These are phyloP conservation scores for Paecilomyces sp. DNA, from an alignment of 2,329 filamentous ascomycete species.

Conservation along the genomic window DNA sequence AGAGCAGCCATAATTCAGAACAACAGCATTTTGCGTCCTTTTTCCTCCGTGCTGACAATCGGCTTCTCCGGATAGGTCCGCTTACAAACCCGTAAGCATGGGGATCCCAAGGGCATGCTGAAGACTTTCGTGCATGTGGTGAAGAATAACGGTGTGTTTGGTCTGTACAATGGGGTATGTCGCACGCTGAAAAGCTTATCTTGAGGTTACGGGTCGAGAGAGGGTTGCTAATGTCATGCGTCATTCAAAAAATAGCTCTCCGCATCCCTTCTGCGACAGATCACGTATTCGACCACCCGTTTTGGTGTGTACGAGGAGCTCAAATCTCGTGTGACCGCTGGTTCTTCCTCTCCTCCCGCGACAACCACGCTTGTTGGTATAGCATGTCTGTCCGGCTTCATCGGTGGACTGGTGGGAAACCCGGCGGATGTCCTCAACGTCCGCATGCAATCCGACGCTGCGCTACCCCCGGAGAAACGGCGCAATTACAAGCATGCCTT, in stretches of 20 bases:
- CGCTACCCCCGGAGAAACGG: conserved; percentile 64
- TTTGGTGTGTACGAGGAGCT: conserved; percentile 96
- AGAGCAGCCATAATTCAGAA: conserved; percentile 2
- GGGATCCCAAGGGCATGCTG: conserved; percentile 72
- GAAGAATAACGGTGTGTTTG: conserved; percentile 65
- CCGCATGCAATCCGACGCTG: conserved; percentile 91
- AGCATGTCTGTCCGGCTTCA: conserved; percentile 73
- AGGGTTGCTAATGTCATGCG: not conserved
- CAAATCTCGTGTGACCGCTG: conserved; percentile 61
- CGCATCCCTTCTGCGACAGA: conserved; percentile 84
- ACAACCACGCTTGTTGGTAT: conserved; percentile 75
- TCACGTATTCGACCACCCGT: conserved; percentile 92
- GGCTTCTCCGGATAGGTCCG: conserved; percentile 55
- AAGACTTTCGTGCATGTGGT: conserved; percentile 80
- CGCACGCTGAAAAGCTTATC: conserved; percentile 1
- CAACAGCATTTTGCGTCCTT: conserved; percentile 4
- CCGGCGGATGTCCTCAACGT: conserved; percentile 96
- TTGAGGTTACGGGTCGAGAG: not conserved
- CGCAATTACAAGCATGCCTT: conserved; percentile 86
- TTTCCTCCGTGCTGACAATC: conserved; percentile 7
- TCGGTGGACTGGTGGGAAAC: conserved; percentile 86
- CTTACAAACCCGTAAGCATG: conserved; percentile 72
- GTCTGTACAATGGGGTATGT: conserved; percentile 75
- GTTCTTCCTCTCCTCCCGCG: conserved; percentile 50
- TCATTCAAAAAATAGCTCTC: conserved; percentile 52